These are phyloP conservation scores for Pyrenula massariospora DNA, from an alignment of 495 filamentous ascomycete genomes.

Conservation along the genomic window DNA sequence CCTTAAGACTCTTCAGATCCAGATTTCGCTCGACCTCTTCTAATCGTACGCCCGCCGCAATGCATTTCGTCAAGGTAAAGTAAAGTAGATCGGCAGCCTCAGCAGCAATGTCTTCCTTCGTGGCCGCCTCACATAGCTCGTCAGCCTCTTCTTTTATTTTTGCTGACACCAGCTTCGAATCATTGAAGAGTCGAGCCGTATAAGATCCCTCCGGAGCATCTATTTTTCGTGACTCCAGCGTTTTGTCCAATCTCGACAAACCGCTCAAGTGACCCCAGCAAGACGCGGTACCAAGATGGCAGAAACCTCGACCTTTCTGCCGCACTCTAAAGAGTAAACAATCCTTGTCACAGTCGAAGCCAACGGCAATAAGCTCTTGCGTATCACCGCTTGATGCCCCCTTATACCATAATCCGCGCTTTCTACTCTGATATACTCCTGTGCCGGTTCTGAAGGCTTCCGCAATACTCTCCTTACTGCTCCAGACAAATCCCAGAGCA, in stretches of 20 bases:
- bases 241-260: constrained; percentile 73
- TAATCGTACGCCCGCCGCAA: constrained; percentile 68
- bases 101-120: constrained; percentile 74
- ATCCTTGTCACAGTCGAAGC: constrained; percentile 85
- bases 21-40: constrained; percentile 84
- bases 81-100: constrained; percentile 94
- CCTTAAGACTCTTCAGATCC: constrained; percentile 87
- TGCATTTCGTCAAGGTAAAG: constrained; percentile 84
- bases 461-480: constrained; percentile 75
- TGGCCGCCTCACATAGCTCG: constrained; percentile 77
- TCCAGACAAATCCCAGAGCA: constrained; percentile 85
- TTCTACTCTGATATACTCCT: constrained; percentile 91
- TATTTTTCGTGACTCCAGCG: constrained; percentile 62
- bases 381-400: constrained; percentile 87
- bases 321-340: constrained; percentile 79
- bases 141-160: constrained; percentile 99
- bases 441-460: constrained; percentile 79
- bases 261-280: constrained; percentile 84
- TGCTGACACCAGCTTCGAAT: constrained; percentile 75
- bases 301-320: constrained; percentile 86
- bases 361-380: constrained; percentile 76
- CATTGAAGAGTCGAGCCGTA: constrained; percentile 82
- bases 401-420: constrained; percentile 94
- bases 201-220: constrained; percentile 84
- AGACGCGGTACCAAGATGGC: constrained; percentile 79